phyloP scores from a whole-genome alignment of 1,139 yeast species.

The Yamadazyma conglobata region DNA sequence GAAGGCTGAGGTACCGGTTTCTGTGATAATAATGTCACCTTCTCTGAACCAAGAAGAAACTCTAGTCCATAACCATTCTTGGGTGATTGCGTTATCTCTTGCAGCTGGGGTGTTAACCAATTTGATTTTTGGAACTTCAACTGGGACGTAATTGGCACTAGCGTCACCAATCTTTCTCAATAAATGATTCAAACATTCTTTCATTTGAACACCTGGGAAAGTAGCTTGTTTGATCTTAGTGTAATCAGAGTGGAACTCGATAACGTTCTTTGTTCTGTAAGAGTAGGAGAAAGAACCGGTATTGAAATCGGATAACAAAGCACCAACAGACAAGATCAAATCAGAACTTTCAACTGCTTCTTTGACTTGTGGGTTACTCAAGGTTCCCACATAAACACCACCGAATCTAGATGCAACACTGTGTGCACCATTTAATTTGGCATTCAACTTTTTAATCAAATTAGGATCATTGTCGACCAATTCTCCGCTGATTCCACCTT shows the following conservation, averaged over 20 bases:
- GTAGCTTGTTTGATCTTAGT: conserved; percentile 73
- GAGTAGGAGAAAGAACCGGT: conserved; percentile 86
- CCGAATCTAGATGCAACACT: conserved; percentile 64
- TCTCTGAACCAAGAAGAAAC: conserved; percentile 70
- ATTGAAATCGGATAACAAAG: conserved; percentile 81
- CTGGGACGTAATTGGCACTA: conserved; percentile 38
- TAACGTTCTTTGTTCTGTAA: conserved; percentile 72
- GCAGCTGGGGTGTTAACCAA: conserved; percentile 31
- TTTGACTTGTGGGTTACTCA: conserved; percentile 73
- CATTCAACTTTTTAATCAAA: conserved; percentile 23
- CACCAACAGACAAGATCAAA: conserved; percentile 75
- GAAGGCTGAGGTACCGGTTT: conserved; percentile 88
- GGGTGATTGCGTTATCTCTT: conserved; percentile 43
- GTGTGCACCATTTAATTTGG: conserved; percentile 21
- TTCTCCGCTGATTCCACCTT: conserved; percentile 39
- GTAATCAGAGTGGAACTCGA: conserved; percentile 89
- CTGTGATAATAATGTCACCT: conserved; percentile 79
- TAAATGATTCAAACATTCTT: conserved; percentile 55
- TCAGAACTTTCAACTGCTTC: conserved; percentile 76
- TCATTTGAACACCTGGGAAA: conserved; percentile 78
- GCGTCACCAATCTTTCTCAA: conserved; percentile 33
- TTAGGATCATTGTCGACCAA: conserved; percentile 25
- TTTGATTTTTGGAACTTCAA: conserved; percentile 45
- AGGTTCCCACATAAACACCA: conserved; percentile 82
- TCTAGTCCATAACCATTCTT: conserved; percentile 81